Evolutionary conservation across 176 grass and related monocot species (phyloP).

Genomic region (Panicum miliaceum): DNA sequence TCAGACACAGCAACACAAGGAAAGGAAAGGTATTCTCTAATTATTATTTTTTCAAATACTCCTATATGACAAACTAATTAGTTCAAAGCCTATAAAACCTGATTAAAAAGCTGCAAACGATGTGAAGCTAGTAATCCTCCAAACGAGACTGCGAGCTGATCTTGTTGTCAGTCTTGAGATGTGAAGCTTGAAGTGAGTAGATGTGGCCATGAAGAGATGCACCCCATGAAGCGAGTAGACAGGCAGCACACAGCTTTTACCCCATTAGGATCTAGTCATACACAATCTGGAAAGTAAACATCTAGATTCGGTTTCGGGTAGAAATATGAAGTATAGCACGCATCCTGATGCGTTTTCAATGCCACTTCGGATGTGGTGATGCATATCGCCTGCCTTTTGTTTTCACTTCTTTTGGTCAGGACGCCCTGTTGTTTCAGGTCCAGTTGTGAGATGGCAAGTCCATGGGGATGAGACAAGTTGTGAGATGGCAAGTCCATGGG

Average conservation of each 20-base stretch:
- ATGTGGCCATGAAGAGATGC: constrained; percentile 1
- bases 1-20: neutral
- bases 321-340: neutral
- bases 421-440: neutral
- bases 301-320: neutral
- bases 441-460: neutral
- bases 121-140: neutral
- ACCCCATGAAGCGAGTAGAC: too few species aligned
- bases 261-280: neutral
- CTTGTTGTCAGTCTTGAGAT: neutral
- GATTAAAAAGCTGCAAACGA: neutral
- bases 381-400: neutral
- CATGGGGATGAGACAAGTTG: neutral
- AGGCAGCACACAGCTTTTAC: neutral
- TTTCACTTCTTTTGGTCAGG: neutral
- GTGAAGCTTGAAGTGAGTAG: neutral
- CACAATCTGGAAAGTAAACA: neutral
- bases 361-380: neutral
- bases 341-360: neutral
- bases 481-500: neutral
- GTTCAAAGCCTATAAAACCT: neutral
- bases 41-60: too few species aligned
- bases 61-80: too few species aligned
- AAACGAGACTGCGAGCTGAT: neutral
- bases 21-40: neutral